Evolutionary conservation across 176 grass and related monocot genomes (phyloP), one percentile per base, ranked within the genome.

Genomic region (Neostapfia colusana): DNA sequence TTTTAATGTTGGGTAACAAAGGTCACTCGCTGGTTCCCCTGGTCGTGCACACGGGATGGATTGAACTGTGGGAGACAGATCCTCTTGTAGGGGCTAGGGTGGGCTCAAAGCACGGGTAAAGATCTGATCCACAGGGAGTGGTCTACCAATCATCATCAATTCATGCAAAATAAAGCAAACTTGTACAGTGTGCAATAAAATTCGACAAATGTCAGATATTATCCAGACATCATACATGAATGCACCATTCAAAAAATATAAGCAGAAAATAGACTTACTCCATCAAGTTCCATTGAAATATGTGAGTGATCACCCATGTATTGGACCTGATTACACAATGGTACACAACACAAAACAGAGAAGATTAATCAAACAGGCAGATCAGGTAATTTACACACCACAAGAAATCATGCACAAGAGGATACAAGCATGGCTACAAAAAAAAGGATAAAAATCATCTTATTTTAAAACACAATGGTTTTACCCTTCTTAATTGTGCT

Each of bases 281-380:
- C 90, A 88, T 99, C 95, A 51, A 99, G 93, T 46, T 92, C 85
- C 85, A 90, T 86, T 79, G 95, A 95, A 61, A 99, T 88, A 73
- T 99, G 91, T 5, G 95, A 99, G 70, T 95, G 84, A 51, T 99
- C 85, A 25, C 95, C 89, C 91, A 99, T 99, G 70, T 88, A 99
- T 77, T 88, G 77, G 64, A 99, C 83, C 95, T 99, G 82, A 72
- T 88, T 88, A 79, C 44, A 76, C 63, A 36, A 78, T 57, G 58
- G 61, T 74, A 67, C 36, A 44, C 20, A 58, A 20, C 38, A 67
- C n/a, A 58, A 23, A 82, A 15, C 8, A 27, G 48, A 40, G 63
- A 92, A 74, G 48, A 81, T 54, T 42, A 43, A 11, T 38, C 13
- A 35, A 49, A 40, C 23, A 62, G 18, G 20, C 3, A 49, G 34